Evolutionary conservation across 1,284 basidiomycete genomes (phyloP), one percentile per base, ranked within the genome.

Genomic region (Ganoderma sinense): DNA sequence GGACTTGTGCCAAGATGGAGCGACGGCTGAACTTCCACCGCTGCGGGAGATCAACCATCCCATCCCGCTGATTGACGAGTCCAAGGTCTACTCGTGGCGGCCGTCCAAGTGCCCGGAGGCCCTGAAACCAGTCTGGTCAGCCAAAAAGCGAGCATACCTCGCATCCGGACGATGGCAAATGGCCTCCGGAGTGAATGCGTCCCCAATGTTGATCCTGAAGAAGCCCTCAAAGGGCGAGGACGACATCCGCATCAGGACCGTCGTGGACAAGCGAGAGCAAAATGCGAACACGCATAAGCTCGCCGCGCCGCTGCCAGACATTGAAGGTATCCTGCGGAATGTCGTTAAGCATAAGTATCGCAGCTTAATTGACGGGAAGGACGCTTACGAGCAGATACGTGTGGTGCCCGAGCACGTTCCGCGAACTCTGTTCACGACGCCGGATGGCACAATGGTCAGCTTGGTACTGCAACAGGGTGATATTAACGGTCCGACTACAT

Each of bases 61-160:
- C 0, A 84, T 84, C 6, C 82, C 82, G 0, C 48, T 84, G 8
- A 80, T 81, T 4, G 79, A 84, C 43, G 73, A 79, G 31, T 58
- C 65, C 0, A 79, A 78, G 45, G 67, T 78, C 0, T 83, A 82
- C 56, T 29, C 68, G 0, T 82, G 77, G 73, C 64, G 79, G 11
- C 79, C 78, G 11, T 79, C 78, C 1, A 67, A 71, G 33, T 82
- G 80, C 66, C 76, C 80, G 1, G 78, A 82, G 14, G 74, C 79
- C 23, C 36, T 0, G 71, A 70, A 48, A n/a, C 45, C 45, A n/a
- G 45, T 8, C 6, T 82, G 80, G 80, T 45, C 40, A 0, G 73
- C 75, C 26, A 83, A 83, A 59, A 59, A 72, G 0, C 71, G 80
- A 7, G 65, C 74, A 0, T 82, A 82, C 67, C 39, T 80, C 0